These are phyloP conservation scores for Radiomyces spectabilis DNA, from an alignment of 192 early-diverging fungal species.

Conservation along the genomic window DNA sequence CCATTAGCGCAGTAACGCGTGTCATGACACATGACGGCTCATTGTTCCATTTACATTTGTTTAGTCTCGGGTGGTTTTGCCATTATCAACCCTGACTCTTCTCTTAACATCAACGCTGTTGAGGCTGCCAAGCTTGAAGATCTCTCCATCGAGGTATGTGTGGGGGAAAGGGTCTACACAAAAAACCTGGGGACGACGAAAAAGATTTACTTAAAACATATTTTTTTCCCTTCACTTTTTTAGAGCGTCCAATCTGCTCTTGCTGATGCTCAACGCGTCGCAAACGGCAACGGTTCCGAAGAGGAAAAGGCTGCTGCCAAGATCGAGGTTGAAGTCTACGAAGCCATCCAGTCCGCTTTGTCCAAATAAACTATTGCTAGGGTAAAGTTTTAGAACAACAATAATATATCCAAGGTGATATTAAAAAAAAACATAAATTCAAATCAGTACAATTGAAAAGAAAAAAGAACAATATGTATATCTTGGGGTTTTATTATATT, in stretches of 20 bases:
- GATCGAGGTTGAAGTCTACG: conserved; percentile 84
- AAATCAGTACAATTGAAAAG: too few species aligned
- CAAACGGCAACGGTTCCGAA: conserved; percentile 58
- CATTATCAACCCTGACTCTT: conserved; percentile 92
- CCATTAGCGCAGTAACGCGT: too few species aligned
- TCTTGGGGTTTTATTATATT: not conserved
- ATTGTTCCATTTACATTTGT: not conserved
- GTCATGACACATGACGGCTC: too few species aligned
- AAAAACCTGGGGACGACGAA: not conserved
- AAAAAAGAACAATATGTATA: not conserved
- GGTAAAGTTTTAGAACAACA: not conserved
- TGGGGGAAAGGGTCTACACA: not conserved
- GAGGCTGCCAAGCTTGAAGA: conserved; percentile 90
- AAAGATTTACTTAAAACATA: not conserved
- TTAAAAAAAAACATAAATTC: conserved; percentile 5
- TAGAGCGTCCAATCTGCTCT: conserved; percentile 66
- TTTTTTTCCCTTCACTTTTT: not conserved
- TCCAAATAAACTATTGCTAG: conserved; percentile 21
- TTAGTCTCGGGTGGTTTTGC: conserved; percentile 94
- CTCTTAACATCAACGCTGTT: conserved; percentile 93
- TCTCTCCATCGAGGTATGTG: conserved; percentile 52
- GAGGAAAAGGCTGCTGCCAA: conserved; percentile 74
- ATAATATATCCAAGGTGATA: not conserved
- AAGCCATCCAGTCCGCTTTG: conserved; percentile 75
- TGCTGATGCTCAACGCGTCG: conserved; percentile 73